A percentile compares a stretch with the other conserved stretches of the same genome.
phyloP scores from a whole-genome alignment of 768 basidiomycete genomes.

The Pulveroboletus sp. region DNA sequence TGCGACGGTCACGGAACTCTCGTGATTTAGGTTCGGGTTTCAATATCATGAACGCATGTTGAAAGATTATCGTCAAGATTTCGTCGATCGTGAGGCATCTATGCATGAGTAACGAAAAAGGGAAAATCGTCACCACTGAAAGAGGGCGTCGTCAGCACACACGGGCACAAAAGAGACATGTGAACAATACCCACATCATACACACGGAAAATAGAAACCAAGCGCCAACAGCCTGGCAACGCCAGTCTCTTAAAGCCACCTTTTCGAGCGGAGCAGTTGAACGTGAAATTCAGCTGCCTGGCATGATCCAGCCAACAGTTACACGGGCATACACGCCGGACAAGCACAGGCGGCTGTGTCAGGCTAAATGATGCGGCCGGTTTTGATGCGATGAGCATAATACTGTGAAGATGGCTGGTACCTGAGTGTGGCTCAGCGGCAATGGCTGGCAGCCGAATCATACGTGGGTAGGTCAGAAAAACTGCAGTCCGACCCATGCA shows the following conservation, averaged over 20 bases:
- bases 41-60: slow-evolving; percentile 25
- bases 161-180: background rate
- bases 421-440: slow-evolving; percentile 15
- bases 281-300: slow-evolving; percentile 2
- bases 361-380: slow-evolving; percentile 18
- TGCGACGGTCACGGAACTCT: slow-evolving; percentile 27
- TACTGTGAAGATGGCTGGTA: slow-evolving; percentile 16
- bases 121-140: slow-evolving; percentile 15
- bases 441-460: slow-evolving; percentile 1
- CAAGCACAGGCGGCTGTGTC: slow-evolving; percentile 14
- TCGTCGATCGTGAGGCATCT: slow-evolving; percentile 33
- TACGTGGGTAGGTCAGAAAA: background rate
- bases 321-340: background rate
- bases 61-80: slow-evolving; percentile 32
- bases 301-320: background rate
- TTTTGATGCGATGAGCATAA: slow-evolving; percentile 2
- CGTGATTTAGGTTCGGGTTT: slow-evolving; percentile 28
- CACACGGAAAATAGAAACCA: slow-evolving; percentile 17
- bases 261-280: slow-evolving; percentile 25
- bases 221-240: slow-evolving; percentile 3
- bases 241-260: background rate
- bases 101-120: slow-evolving; percentile 27
- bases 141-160: slow-evolving; percentile 1
- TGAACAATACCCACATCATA: slow-evolving; percentile 22
- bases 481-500: slow-evolving; percentile 3